Percentiles rank a stretch among this genome's conserved stretches.
Conservation (phyloP, 1,284 basidiomycete species). For the Ceratobasidium sp. region DNA sequence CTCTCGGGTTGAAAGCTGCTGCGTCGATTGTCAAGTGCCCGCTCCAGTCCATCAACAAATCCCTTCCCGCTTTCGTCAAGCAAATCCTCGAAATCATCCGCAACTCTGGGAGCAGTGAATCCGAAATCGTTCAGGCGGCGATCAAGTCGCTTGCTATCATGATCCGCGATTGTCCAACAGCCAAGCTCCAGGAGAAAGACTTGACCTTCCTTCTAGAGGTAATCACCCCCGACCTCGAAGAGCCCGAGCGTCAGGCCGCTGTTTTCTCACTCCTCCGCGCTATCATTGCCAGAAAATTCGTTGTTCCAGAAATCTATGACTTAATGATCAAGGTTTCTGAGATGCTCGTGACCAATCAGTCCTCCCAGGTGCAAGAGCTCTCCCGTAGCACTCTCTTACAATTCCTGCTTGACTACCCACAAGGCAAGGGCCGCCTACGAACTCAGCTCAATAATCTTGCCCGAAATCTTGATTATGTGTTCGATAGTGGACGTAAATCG, state of each 20-base stretch:
- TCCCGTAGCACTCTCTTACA: constrained; percentile 91
- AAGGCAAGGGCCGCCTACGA: constrained; percentile 90
- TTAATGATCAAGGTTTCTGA: constrained; percentile 96
- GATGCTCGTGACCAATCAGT: constrained; percentile 95
- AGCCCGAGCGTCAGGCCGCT: constrained; percentile 86
- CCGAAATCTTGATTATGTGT: constrained; percentile 92
- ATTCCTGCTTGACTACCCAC: constrained; percentile 98
- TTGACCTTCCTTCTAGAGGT: constrained; percentile 89
- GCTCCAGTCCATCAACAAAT: constrained; percentile 79
- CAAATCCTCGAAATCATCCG: constrained; percentile 91
- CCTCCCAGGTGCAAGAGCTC: constrained; percentile 89
- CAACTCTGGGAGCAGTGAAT: constrained; percentile 88
- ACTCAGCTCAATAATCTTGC: constrained; percentile 94
- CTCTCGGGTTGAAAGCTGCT: constrained; percentile 83
- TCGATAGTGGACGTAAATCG: constrained; percentile 91
- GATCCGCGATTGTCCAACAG: constrained; percentile 84
- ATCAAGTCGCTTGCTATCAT: constrained; percentile 89
- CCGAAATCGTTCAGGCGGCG: constrained; percentile 89
- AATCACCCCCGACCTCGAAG: constrained; percentile 92
- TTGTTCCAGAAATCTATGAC: constrained; percentile 97
- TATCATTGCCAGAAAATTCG: constrained; percentile 90
- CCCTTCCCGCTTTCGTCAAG: constrained; percentile 85
- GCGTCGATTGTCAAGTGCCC: constrained; percentile 89
- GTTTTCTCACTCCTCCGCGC: constrained; percentile 94
- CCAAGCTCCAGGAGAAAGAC: constrained; percentile 90